Percentiles rank a stretch among this genome's conserved stretches.
Conservation (phyloP, 495 filamentous ascomycete genomes). For the Aspergillus steynii region DNA sequence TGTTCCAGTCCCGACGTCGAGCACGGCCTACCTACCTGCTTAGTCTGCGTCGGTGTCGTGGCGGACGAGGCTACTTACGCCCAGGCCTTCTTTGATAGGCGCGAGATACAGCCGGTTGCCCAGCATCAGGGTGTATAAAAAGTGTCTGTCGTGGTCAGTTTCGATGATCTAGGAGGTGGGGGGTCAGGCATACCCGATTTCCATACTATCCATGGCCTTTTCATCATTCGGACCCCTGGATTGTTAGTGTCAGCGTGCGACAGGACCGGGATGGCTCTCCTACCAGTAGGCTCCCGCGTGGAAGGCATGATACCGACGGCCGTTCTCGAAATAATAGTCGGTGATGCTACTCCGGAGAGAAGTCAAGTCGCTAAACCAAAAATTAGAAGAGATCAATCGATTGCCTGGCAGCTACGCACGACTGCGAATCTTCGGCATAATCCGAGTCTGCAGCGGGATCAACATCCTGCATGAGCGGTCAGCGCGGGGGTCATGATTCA, state of each 20-base stretch:
- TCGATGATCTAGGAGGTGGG: neutral
- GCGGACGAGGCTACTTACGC: neutral
- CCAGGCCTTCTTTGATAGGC: conserved; percentile 1
- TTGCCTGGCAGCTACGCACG: neutral
- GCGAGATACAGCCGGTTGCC: conserved; percentile 10
- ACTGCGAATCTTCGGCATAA: neutral
- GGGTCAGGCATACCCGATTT: neutral
- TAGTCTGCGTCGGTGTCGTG: neutral
- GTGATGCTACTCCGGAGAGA: conserved; percentile 4
- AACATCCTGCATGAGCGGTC: neutral
- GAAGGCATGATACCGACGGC: conserved; percentile 1
- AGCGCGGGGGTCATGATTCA: neutral
- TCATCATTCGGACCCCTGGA: conserved; percentile 4
- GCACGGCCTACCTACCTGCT: conserved; percentile 16
- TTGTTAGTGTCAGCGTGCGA: neutral
- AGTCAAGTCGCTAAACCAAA: neutral
- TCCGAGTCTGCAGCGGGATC: neutral
- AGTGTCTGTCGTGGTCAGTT: conserved; percentile 10
- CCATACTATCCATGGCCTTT: neutral
- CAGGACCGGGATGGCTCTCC: neutral
- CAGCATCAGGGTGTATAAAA: conserved; percentile 14
- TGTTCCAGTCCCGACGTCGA: conserved; percentile 19
- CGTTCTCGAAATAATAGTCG: conserved; percentile 3
- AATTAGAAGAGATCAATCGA: neutral
- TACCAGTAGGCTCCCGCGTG: conserved; percentile 3